These are phyloP conservation scores for Bipolaris gigantea DNA, from an alignment of 2,329 filamentous ascomycete species.

Conservation along the genomic window DNA sequence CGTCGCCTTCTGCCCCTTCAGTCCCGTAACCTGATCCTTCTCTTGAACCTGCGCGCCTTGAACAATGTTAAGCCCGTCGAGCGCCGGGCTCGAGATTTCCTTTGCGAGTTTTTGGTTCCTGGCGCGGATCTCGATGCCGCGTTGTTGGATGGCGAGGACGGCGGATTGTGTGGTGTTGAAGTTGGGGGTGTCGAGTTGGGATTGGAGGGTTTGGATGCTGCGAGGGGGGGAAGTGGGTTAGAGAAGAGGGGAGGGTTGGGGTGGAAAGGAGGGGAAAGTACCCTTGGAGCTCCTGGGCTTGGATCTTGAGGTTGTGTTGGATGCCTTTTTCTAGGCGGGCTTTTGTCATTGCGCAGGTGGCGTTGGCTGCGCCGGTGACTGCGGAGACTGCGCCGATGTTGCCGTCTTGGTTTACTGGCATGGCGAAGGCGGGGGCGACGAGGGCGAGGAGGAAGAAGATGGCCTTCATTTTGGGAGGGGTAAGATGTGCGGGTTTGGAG, in stretches of 20 bases:
- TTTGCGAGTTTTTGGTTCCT: conserved; percentile 25
- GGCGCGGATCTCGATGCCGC: conserved; percentile 24
- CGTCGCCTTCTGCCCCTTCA: conserved; percentile 5
- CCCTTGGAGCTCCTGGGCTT: conserved; percentile 26
- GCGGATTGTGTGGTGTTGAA: neutral
- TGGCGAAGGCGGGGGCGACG: neutral
- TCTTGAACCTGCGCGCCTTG: conserved; percentile 20
- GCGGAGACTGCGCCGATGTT: neutral
- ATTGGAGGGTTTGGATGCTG: conserved; percentile 17
- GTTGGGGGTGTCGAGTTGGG: neutral
- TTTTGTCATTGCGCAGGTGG: neutral
- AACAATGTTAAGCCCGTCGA: conserved; percentile 18
- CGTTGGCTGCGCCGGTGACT: neutral
- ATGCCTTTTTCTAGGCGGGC: conserved; percentile 20
- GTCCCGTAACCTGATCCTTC: conserved; percentile 15
- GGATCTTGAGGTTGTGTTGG: conserved; percentile 25
- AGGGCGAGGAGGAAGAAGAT: conserved; percentile 10
- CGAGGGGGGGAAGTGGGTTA: no score
- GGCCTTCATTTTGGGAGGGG: conserved; percentile 9
- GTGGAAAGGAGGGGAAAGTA: neutral
- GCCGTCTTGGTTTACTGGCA: neutral
- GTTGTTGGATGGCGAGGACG: conserved; percentile 17
- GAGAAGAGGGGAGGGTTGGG: no score
- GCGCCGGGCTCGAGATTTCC: conserved; percentile 18
- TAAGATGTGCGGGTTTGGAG: neutral